Base-by-base conservation (phyloP, 495 filamentous ascomycete genomes). In the Aspergillus diversus region DNA sequence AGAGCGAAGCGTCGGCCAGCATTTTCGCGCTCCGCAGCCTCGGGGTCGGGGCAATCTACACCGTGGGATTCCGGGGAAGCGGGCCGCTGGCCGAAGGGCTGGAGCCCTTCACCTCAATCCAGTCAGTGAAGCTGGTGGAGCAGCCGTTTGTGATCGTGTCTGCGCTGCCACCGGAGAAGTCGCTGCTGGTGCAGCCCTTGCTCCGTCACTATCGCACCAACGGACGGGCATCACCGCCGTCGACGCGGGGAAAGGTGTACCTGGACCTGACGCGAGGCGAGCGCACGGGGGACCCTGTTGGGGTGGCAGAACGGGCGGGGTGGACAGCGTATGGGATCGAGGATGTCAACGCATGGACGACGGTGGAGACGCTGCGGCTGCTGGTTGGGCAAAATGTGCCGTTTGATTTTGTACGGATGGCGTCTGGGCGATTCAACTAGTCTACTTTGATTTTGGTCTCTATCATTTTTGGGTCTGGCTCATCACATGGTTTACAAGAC, bases 341-440 rank as follows among this genome's bases (percentile, higher is more conserved):
- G 31, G 90, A 93, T 67, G 89, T 92, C 33, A 88, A 84, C 69
- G 90, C 90, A 0, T 93, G 91, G 77, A 92, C 90, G 11, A 92
- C 89, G 17, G 90, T 92, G 15, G 89, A 92, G 73, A 93, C 89
- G 37, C 74, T 93, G 9, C 79, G 90, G 50, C 67, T 93, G 64
- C 79, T 95, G 8, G 90, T 93, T 8, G 91, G 91, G 15, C 88
- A 92, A 80, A 93, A 93, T 71, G 90, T 95, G 39, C 89, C 89
- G 32, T 93, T 91, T 77, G 91, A 91, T 74, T 95, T 95, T 77
- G 91, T 93, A 39, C 74, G 90, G 43, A 80, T 93, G 77, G 90
- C 90, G 7, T 88, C 87, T 64, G 90, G 90, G 15, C 74, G 89
- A 62, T 71, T 92, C 69, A 92, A 86, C 74, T 90, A 78, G 32